Percentiles rank a stretch among this genome's conserved stretches.
Conservation (phyloP, 225 moss, liverwort and hornwort genomes). For the Neckera pumila region DNA sequence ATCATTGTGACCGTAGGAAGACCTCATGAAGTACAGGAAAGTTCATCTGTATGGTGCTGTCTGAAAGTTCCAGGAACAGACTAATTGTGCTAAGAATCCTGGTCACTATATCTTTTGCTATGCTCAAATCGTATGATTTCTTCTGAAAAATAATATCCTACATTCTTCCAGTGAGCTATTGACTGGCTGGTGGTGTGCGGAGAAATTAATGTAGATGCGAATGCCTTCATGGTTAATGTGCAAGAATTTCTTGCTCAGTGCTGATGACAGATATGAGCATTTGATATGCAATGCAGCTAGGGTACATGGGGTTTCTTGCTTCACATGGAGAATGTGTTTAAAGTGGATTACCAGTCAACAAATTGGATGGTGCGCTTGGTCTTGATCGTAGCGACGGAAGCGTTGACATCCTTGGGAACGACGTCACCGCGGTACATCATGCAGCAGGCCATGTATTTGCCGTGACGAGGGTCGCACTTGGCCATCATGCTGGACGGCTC, state of each 20-base stretch:
- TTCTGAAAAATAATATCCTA: neutral
- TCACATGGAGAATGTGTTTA: no score
- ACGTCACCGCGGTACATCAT: constrained; percentile 44
- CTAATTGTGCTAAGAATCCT: neutral
- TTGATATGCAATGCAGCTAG: neutral
- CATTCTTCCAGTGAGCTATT: neutral
- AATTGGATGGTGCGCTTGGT: constrained; percentile 62
- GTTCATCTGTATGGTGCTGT: neutral
- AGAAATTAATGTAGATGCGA: neutral
- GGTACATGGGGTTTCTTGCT: neutral
- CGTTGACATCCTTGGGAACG: constrained; percentile 40
- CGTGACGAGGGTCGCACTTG: constrained; percentile 42
- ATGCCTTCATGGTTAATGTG: neutral
- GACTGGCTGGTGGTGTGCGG: no score
- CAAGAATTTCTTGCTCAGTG: neutral
- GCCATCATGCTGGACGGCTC: constrained; percentile 51
- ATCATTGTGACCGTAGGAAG: neutral
- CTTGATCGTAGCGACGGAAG: constrained; percentile 31
- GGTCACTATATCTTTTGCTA: neutral
- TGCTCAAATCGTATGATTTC: neutral
- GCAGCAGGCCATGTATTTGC: constrained; percentile 47
- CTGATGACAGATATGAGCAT: neutral
- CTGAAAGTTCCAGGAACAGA: neutral
- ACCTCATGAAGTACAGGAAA: neutral
- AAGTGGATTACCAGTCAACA: constrained; percentile 39